Evolutionary conservation across 1,284 basidiomycete species (phyloP), one percentile per base, ranked within the genome.

Genomic region (Bjerkandera adusta): DNA sequence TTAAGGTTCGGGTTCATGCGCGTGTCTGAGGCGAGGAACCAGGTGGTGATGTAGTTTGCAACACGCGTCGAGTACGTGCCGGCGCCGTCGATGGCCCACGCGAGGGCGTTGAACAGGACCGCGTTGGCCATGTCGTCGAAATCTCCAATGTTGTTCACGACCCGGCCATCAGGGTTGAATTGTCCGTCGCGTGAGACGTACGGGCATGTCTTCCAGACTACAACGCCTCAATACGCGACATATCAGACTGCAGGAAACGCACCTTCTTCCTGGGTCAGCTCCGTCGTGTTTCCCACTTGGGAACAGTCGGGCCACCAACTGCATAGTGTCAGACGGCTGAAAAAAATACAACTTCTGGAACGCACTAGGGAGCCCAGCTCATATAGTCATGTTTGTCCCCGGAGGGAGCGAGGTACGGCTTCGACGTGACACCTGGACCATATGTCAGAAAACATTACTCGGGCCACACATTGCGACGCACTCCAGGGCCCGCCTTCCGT

Each of bases 1-100:
- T 79, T 70, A 24, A 87, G 66, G 57, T 83, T 80, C 2, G 85
- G 83, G 50, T 82, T 83, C 78, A 86, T 84, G 25, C 57, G 65
- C 1, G 80, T 84, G 5, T 65, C 65, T 0, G 65, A 48, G 55
- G 83, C 71, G 18, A 85, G 60, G 67, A 86, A 89, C 75, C 79
- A 84, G 0, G 70, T 66, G 15, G 74, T 59, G 53, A 85, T 64
- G 59, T 71, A 79, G 3, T 57, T 57, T 3, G 67, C 76, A 18
- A 64, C 69, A 39, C 65, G 69, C 20, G 62, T 45, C 24, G 68
- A 56, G 55, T 69, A 71, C n/a, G 50, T 34, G 15, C 65, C 49
- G 22, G 64, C 57, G 39, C 64, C 67, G 36, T 69, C 71, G 44
- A 84, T 57, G 10, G 67, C 69, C 66, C 70, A 83, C 0, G 82